Evolutionary conservation across 73 alveolate species (phyloP).

Genomic region (Halteria grandinella): DNA sequence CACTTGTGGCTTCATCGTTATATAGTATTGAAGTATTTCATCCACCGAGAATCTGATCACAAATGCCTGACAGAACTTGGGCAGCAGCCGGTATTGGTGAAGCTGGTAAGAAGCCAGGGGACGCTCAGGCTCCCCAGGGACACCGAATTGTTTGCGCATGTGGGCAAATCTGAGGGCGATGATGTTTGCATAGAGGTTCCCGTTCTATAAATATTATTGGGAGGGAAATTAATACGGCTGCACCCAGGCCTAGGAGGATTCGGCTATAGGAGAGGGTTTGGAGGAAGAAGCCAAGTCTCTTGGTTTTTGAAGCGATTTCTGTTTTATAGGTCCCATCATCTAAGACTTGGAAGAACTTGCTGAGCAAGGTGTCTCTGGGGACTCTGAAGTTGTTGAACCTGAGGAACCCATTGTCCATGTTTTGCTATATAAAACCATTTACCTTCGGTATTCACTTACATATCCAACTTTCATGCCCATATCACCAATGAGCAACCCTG

Average conservation of each 20-base stretch:
- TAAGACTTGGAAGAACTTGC: constrained; percentile 70
- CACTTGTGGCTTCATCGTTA: too few relatives aligned
- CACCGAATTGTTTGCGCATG: constrained; percentile 75
- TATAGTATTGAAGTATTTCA: constrained; percentile 1
- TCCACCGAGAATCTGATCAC: constrained; percentile 48
- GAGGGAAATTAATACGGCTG: constrained; percentile 15
- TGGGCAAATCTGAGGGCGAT: constrained; percentile 80
- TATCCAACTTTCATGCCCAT: constrained; percentile 82
- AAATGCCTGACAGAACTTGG: constrained; percentile 65
- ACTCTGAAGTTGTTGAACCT: constrained; percentile 74
- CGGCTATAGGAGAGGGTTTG: constrained; percentile 83
- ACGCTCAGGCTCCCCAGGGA: constrained; percentile 62
- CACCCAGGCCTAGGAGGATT: constrained; percentile 59
- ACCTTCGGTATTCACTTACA: too few relatives aligned
- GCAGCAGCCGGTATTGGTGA: constrained; percentile 69
- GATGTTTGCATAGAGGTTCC: constrained; percentile 32
- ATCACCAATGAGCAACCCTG: constrained; percentile 86
- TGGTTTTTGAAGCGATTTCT: constrained; percentile 72
- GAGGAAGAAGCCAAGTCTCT: constrained; percentile 80
- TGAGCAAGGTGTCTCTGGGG: constrained; percentile 76
- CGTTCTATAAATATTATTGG: background rate
- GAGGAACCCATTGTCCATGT: constrained; percentile 87
- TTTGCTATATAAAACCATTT: constrained; percentile 67
- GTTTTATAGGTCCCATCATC: constrained; percentile 70
- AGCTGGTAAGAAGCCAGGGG: constrained; percentile 75